Evolutionary conservation across 2,329 filamentous ascomycete species (phyloP).

Genomic region (Colletotrichum destructivum): DNA sequence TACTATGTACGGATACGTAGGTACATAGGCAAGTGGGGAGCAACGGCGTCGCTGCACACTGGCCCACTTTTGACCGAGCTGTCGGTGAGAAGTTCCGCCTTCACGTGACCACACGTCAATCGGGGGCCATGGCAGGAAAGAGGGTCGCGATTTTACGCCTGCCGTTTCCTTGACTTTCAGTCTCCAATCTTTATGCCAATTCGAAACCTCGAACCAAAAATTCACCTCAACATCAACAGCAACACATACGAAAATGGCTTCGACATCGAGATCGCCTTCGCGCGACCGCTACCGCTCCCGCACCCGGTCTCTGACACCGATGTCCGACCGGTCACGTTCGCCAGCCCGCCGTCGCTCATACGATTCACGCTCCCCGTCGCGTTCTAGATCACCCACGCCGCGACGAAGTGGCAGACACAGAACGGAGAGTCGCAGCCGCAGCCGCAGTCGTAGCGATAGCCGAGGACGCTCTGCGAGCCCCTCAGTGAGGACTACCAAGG

Average conservation of each 20-base stretch:
- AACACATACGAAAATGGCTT: slow-evolving; percentile 33
- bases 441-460: slow-evolving; percentile 50
- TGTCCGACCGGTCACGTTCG: slow-evolving; percentile 54
- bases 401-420: slow-evolving; percentile 55
- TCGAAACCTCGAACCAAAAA: not conserved
- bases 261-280: slow-evolving; percentile 44
- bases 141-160: slow-evolving; percentile 13
- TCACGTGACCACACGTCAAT: slow-evolving; percentile 26
- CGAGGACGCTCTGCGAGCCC: slow-evolving; percentile 49
- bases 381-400: slow-evolving; percentile 50
- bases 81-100: not conserved
- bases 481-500: slow-evolving; percentile 67
- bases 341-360: slow-evolving; percentile 49
- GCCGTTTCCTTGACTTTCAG: not conserved
- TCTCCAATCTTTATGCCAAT: not conserved
- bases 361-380: slow-evolving; percentile 50
- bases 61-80: not conserved
- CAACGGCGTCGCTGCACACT: not conserved
- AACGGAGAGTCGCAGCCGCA: slow-evolving; percentile 49
- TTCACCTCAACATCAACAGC: slow-evolving; percentile 6
- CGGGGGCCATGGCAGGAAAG: not conserved
- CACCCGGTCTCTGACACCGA: slow-evolving; percentile 54
- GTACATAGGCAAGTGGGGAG: not conserved
- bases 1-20: too few species aligned
- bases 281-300: slow-evolving; percentile 52